phyloP scores from a whole-genome alignment of 352 stramenopile species.

The Pythium myriotylum region DNA sequence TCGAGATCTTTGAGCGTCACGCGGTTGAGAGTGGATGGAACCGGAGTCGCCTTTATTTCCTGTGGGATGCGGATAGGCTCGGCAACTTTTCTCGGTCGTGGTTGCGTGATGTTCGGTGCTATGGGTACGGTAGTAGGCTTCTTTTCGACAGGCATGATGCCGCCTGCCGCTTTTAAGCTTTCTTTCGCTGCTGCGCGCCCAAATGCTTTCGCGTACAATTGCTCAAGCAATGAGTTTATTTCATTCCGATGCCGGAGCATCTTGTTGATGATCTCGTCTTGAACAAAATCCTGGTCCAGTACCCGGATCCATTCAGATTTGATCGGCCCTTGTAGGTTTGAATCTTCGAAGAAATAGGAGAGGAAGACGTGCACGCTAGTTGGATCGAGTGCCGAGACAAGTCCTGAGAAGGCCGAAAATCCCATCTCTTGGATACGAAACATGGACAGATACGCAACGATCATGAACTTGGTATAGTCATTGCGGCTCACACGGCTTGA shows the following conservation, averaged over 20 bases:
- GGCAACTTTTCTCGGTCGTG: conserved; percentile 58
- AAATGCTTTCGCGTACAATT: conserved; percentile 73
- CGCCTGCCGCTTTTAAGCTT: conserved; percentile 43
- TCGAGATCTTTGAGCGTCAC: conserved; percentile 69
- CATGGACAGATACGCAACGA: conserved; percentile 87
- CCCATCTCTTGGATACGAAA: conserved; percentile 91
- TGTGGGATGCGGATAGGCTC: conserved; percentile 84
- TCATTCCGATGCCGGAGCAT: conserved; percentile 48
- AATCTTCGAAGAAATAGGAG: conserved; percentile 79
- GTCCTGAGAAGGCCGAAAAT: conserved; percentile 51
- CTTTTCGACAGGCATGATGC: conserved; percentile 39
- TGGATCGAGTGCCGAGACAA: conserved; percentile 72
- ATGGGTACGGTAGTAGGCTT: conserved; percentile 69
- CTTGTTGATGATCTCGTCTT: conserved; percentile 67
- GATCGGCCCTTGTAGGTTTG: conserved; percentile 64
- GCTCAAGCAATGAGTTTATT: conserved; percentile 44
- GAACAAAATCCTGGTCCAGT: conserved; percentile 87
- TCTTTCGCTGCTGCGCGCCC: conserved; percentile 47
- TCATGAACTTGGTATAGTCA: conserved; percentile 92
- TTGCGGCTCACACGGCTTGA: conserved; percentile 71
- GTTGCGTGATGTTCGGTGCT: conserved; percentile 87
- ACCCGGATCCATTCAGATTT: conserved; percentile 80
- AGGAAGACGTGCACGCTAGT: conserved; percentile 89
- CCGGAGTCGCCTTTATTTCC: conserved; percentile 68
- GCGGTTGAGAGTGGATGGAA: conserved; percentile 68